Evolutionary conservation across 2,329 filamentous ascomycete genomes (phyloP).

Genomic region (Ophiostoma australiae): DNA sequence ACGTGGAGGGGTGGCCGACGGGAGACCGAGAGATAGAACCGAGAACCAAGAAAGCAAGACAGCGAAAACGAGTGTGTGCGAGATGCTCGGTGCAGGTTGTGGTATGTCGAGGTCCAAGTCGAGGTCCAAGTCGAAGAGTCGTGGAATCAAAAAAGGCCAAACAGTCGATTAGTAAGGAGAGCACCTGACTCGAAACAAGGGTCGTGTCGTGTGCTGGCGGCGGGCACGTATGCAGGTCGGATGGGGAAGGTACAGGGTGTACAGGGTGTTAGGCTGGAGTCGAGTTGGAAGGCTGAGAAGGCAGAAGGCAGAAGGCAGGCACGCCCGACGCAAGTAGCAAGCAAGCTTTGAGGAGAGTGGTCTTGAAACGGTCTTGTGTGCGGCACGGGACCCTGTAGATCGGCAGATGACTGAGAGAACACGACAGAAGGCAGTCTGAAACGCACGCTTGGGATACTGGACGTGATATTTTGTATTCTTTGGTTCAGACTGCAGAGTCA

Average conservation of each 20-base stretch:
- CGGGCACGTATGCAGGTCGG: background rate
- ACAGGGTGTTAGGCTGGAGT: background rate
- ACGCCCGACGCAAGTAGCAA: background rate
- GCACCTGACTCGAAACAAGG: conserved; percentile 4
- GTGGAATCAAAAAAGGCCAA: background rate
- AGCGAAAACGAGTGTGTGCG: background rate
- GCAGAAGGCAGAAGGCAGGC: background rate
- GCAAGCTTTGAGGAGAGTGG: background rate
- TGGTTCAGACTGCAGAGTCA: no score
- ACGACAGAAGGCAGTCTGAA: background rate
- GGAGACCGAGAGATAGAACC: background rate
- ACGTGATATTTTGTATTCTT: background rate
- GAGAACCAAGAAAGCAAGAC: background rate
- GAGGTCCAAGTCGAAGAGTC: background rate
- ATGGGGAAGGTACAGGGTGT: background rate
- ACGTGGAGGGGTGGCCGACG: background rate
- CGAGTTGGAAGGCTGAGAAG: background rate
- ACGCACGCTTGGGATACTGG: background rate
- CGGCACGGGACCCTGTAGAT: background rate
- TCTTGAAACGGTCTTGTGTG: background rate
- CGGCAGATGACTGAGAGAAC: background rate
- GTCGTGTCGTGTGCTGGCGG: conserved; percentile 5
- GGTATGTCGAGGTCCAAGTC: background rate
- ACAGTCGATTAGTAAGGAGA: background rate
- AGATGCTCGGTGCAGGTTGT: background rate